A percentile compares a stretch with the other conserved stretches of the same genome.
phyloP scores from a whole-genome alignment of 768 basidiomycete species.

The Mycena vulgaris region DNA sequence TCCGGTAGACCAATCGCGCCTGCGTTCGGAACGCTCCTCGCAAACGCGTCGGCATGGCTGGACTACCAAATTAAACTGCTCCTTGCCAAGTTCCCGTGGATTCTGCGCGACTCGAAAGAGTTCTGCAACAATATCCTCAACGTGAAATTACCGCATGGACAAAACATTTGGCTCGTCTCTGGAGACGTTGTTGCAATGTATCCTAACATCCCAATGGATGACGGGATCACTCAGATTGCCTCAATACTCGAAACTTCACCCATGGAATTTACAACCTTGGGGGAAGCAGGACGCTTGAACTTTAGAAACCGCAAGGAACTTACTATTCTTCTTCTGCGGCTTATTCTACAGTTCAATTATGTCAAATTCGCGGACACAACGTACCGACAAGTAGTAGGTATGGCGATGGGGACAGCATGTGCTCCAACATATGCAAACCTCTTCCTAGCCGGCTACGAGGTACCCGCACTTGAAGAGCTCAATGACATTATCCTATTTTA shows the following conservation, averaged over 20 bases:
- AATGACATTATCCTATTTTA: neutral
- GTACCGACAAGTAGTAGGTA: neutral
- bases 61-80: conserved; percentile 22
- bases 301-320: conserved; percentile 31
- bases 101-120: conserved; percentile 14
- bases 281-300: conserved; percentile 8
- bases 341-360: conserved; percentile 35
- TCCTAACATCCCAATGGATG: conserved; percentile 26
- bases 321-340: conserved; percentile 26
- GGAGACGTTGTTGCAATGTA: conserved; percentile 29
- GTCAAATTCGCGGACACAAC: conserved; percentile 28
- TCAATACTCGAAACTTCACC: conserved; percentile 18
- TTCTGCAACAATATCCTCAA: conserved; percentile 18
- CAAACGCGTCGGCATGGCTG: conserved; percentile 23
- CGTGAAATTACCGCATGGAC: conserved; percentile 13
- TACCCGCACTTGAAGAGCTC: neutral
- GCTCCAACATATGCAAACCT: neutral
- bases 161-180: conserved; percentile 20
- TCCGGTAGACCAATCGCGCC: conserved; percentile 19
- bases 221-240: conserved; percentile 12
- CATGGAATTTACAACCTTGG: conserved; percentile 19
- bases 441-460: neutral
- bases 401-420: neutral
- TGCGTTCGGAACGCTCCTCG: conserved; percentile 14
- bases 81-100: conserved; percentile 12